Percentiles rank a stretch among this genome's conserved stretches.
These are phyloP conservation scores for Gliomastix tumulicola DNA, from an alignment of 2,329 filamentous ascomycete species.

Conservation along the genomic window DNA sequence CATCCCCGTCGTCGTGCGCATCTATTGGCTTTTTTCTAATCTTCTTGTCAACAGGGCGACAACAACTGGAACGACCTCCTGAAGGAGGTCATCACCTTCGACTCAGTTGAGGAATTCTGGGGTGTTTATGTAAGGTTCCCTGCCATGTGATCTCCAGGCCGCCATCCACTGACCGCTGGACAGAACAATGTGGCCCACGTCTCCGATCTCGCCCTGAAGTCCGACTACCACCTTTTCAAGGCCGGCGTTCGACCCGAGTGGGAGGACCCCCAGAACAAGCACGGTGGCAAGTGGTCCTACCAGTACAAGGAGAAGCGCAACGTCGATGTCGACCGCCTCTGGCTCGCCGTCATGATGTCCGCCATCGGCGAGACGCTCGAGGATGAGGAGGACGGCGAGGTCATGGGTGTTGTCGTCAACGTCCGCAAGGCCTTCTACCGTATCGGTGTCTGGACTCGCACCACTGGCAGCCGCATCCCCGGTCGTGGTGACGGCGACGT, in stretches of 20 bases:
- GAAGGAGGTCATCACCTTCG: conserved; percentile 98
- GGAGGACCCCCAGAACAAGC: conserved; percentile 98
- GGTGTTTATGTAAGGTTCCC: conserved; percentile 95
- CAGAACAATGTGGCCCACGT: conserved; percentile 98
- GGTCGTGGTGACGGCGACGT: conserved; percentile 67
- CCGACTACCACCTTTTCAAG: conserved; percentile 99
- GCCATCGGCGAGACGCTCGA: conserved; percentile 98
- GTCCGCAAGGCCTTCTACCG: conserved; percentile 98
- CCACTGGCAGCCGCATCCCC: conserved; percentile 77
- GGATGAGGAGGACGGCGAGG: conserved; percentile 87
- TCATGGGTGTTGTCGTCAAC: conserved; percentile 99
- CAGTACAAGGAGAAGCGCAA: conserved; percentile 93
- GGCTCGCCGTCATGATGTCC: conserved; percentile 94
- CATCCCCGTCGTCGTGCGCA: conserved; percentile 4
- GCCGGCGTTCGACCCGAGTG: conserved; percentile 93
- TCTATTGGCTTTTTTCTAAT: conserved; percentile 10
- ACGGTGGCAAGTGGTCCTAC: conserved; percentile 98
- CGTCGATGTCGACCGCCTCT: conserved; percentile 88
- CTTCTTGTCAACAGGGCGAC: conserved; percentile 58
- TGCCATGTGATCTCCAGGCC: conserved; percentile 4
- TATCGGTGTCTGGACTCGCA: conserved; percentile 95
- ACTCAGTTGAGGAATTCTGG: conserved; percentile 99
- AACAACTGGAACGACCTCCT: conserved; percentile 99
- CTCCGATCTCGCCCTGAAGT: conserved; percentile 93
- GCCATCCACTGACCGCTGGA: conserved; percentile 6